Evolutionary conservation across 371 early-diverging fungal genomes (phyloP), one percentile per base, ranked within the genome.

Genomic region (Actinomortierella ambigua): DNA sequence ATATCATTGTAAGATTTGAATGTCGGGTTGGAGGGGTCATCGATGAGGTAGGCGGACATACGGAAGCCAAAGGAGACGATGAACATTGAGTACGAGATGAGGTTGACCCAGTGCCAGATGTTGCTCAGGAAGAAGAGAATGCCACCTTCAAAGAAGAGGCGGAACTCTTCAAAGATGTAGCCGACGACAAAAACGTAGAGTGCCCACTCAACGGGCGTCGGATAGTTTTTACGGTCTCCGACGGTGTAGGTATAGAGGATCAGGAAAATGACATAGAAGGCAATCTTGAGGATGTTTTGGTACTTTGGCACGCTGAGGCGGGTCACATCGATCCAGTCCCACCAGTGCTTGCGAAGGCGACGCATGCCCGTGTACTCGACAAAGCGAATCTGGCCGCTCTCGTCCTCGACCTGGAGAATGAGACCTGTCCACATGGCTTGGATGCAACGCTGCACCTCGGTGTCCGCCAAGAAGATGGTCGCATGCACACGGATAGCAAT

Each of bases 401-500:
- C 70, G n/a, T 76, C 77, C 49, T 70, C 68, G 0, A 43, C 52
- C 42, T 75, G 78, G 1, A 77, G 60, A 14, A 77, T 60, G 7
- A 66, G 49, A 22, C 78, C 78, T 18, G 69, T 77, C 78, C 78
- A 77, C 11, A 77, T 50, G n/a, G 69, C 78, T 43, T 77, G 75
- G 29, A 77, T 66, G 52, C 75, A 73, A 18, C 69, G 65, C 53
- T 73, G 75, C 39, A 75, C 63, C 55, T 77, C 75, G 49, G 69
- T 54, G 26, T 77, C 67, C 14, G 75, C 65, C 63, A 77, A 64
- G 44, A 77, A 75, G 47, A 69, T 61, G 2, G 75, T 75, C 0
- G 78, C 78, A 59, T 77, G 78, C 14, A 77, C 57, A 20, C 75
- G 61, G 27, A 77, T 65, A n/a, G 77, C 77, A 29, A 77, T 58